phyloP scores from a whole-genome alignment of 1,284 basidiomycete genomes.

The Leccinum pseudoinsigne region DNA sequence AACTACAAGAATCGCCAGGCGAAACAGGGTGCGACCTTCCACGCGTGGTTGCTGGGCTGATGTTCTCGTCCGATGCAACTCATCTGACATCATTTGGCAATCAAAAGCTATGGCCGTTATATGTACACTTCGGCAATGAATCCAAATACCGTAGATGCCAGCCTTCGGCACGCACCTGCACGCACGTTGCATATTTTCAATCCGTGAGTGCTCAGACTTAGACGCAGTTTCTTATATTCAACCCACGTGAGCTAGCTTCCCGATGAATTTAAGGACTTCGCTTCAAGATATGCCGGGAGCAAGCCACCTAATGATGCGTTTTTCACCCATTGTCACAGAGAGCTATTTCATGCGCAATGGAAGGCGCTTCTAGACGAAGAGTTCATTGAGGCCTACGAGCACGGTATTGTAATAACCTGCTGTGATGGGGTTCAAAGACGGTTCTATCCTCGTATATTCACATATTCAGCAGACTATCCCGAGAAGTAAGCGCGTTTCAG shows the following conservation, averaged over 20 bases:
- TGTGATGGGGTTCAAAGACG: background rate
- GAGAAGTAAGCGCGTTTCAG: background rate
- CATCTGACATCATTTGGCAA: background rate
- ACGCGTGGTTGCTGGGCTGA: background rate
- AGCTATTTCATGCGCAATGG: background rate
- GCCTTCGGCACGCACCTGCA: background rate
- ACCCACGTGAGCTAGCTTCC: background rate
- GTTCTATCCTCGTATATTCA: background rate
- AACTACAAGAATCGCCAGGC: background rate
- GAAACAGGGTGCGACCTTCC: background rate
- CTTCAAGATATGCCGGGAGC: background rate
- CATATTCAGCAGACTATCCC: background rate
- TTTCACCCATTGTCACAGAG: background rate
- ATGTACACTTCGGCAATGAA: background rate
- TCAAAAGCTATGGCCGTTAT: background rate
- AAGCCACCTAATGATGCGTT: background rate
- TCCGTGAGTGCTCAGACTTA: background rate
- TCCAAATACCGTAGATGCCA: background rate
- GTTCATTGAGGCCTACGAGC: background rate
- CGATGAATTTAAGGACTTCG: background rate
- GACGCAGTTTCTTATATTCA: background rate
- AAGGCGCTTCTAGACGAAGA: background rate
- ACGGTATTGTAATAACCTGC: background rate
- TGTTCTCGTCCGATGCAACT: background rate
- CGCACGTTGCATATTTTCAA: background rate